Percentiles rank a stretch among this genome's conserved stretches.
Conservation (phyloP, 441 rosid genomes). For the Populus hybrid region DNA sequence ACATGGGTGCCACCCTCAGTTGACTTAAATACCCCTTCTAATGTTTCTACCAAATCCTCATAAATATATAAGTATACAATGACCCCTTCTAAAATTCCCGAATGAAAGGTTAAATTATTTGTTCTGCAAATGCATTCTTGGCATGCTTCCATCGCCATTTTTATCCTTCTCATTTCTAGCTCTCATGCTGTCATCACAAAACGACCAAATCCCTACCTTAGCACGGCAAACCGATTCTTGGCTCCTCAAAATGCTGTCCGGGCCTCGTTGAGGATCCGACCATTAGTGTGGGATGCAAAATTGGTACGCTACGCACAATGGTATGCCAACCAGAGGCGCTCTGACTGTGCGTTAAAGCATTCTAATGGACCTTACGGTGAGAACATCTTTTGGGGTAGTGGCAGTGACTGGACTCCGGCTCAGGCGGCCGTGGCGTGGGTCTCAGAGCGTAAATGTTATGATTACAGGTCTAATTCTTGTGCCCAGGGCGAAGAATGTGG, state of each 20-base stretch:
- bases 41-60: constrained; percentile 8
- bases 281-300: constrained; percentile 54
- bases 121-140: constrained; percentile 7
- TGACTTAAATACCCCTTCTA: constrained; percentile 19
- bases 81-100: too few species aligned
- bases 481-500: constrained; percentile 40
- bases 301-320: constrained; percentile 42
- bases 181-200: constrained; percentile 10
- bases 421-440: constrained; percentile 56
- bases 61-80: neutral
- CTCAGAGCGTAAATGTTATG: constrained; percentile 45
- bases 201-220: constrained; percentile 4
- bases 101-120: neutral
- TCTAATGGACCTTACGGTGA: constrained; percentile 71
- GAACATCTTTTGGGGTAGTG: constrained; percentile 61
- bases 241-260: constrained; percentile 64
- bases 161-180: constrained; percentile 30
- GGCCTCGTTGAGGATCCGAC: constrained; percentile 38
- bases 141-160: constrained; percentile 21
- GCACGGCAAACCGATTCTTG: constrained; percentile 44
- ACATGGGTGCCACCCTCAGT: constrained; percentile 75
- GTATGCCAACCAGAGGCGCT: constrained; percentile 37
- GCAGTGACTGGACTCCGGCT: constrained; percentile 37
- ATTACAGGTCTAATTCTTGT: constrained; percentile 44
- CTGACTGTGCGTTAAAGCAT: constrained; percentile 49